These are phyloP conservation scores for Corymbia calophylla DNA, from an alignment of 441 rosid species.

Conservation along the genomic window DNA sequence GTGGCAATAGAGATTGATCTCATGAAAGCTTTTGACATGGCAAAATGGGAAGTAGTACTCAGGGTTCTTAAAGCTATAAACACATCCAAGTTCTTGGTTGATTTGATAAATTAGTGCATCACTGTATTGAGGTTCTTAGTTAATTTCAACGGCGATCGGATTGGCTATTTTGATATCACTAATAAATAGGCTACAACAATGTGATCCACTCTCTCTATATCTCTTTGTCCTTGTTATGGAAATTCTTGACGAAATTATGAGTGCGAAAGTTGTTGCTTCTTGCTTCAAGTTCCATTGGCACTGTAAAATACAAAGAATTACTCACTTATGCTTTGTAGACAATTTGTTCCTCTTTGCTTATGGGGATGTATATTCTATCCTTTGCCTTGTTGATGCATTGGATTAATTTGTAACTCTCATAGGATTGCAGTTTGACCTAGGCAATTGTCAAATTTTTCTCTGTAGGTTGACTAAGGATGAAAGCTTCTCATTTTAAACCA, in stretches of 20 bases:
- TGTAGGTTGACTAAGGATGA: not conserved
- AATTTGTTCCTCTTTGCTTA: not conserved
- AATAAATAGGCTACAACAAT: not conserved
- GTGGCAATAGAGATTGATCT: not conserved
- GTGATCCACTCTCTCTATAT: not conserved
- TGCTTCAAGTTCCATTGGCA: not conserved
- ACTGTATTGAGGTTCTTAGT: not conserved
- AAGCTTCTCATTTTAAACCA: not conserved
- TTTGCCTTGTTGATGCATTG: not conserved
- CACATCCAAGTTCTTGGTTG: not conserved
- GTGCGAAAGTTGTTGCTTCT: not conserved
- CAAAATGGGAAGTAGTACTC: not conserved
- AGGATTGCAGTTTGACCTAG: not conserved
- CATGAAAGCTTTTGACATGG: not conserved
- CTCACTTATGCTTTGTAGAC: not conserved
- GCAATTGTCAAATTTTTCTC: not conserved
- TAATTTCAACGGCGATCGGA: not conserved
- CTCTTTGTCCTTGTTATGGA: not conserved
- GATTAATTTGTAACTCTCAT: not conserved
- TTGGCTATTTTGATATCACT: not conserved
- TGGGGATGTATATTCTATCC: not conserved
- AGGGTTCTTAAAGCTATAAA: not conserved
- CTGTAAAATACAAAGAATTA: not conserved
- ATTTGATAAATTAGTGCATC: not conserved
- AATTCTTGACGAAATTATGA: not conserved